Conservation (phyloP, 208 protist species). For the Trypanosoma lewisi region DNA sequence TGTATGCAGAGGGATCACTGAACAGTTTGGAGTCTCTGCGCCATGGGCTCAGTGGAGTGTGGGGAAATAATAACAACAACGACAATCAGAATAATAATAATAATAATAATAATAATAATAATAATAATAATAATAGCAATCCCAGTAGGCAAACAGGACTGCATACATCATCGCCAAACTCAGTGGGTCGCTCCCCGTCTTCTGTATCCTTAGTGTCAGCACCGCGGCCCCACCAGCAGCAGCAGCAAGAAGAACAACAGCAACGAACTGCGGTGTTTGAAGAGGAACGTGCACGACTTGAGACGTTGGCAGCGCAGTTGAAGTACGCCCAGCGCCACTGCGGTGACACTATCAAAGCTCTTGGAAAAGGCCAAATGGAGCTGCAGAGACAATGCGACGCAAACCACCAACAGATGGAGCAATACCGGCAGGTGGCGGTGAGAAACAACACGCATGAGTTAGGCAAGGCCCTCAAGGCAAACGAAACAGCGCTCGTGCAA, state of each 20-base stretch:
- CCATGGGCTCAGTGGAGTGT: slow-evolving; percentile 30
- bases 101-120: too few relatives aligned
- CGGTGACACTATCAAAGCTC: background rate
- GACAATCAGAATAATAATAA: too few relatives aligned
- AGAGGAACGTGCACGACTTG: slow-evolving; percentile 23
- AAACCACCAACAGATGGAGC: slow-evolving; percentile 10
- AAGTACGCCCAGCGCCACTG: slow-evolving; percentile 23
- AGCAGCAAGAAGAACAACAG: slow-evolving; percentile 17
- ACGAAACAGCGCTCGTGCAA: slow-evolving; percentile 31
- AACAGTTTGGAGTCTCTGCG: slow-evolving; percentile 66
- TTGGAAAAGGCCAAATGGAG: slow-evolving; percentile 12
- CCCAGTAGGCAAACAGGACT: background rate
- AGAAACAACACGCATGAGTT: slow-evolving; percentile 14
- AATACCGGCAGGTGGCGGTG: slow-evolving; percentile 11
- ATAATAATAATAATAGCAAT: background rate
- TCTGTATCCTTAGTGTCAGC: background rate
- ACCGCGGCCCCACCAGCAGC: too few relatives aligned
- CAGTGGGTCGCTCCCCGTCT: too few relatives aligned
- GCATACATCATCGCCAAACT: background rate
- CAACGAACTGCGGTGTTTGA: slow-evolving; percentile 25
- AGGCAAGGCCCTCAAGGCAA: slow-evolving; percentile 18
- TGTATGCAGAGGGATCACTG: slow-evolving; percentile 67
- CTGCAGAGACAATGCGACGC: slow-evolving; percentile 12
- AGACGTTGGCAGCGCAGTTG: slow-evolving; percentile 29
- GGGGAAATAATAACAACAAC: background rate